Percentiles rank a stretch among this genome's conserved stretches.
Conservation (phyloP, 78 protist species). For the Dictyostelium discoideum region dicty_2.7 NC_007089.4:1716501-1717000, state of each 20-base stretch:
- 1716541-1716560: not conserved
- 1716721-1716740: not conserved
- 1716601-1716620: not conserved
- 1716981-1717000: constrained; percentile 66
- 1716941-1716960: not conserved
- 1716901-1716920: not conserved
- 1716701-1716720: not conserved
- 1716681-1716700: not conserved
- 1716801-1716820: constrained; percentile 48
- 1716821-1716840: constrained; percentile 47
- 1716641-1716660: not conserved
- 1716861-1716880: constrained; percentile 45
- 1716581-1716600: not conserved
- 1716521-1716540: not conserved
- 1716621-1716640: not conserved
- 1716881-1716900: not conserved
- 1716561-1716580: not conserved
- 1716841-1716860: constrained; percentile 75
- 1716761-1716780: not conserved
- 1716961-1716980: constrained; percentile 49
- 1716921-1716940: not conserved
- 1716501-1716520: constrained; percentile 12
- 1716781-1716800: not conserved
- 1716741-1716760: constrained; percentile 21
- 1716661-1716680: constrained; percentile 27